Conservation (phyloP, 352 stramenopile species). For the Peronospora tabacina region DNA sequence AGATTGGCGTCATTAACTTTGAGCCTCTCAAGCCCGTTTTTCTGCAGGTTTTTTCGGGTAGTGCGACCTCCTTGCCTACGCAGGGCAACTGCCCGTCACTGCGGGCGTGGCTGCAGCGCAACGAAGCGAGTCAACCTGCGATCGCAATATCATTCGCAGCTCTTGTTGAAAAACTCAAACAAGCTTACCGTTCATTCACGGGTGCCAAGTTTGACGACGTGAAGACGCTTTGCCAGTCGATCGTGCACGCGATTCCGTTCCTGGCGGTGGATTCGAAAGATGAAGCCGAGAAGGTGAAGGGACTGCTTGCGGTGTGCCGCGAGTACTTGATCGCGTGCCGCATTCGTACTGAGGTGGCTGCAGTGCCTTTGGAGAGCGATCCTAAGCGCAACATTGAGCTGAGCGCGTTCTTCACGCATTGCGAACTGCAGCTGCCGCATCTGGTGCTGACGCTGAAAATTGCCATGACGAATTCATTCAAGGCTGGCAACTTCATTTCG, state of each 20-base stretch:
- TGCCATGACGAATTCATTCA: slow-evolving; percentile 99
- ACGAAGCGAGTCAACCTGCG: slow-evolving; percentile 81
- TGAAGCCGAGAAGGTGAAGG: slow-evolving; percentile 91
- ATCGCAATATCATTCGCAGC: slow-evolving; percentile 84
- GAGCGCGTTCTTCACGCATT: slow-evolving; percentile 99
- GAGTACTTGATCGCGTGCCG: slow-evolving; percentile 98
- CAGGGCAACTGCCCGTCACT: slow-evolving; percentile 77
- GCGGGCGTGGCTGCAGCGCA: slow-evolving; percentile 76
- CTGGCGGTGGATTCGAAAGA: slow-evolving; percentile 89
- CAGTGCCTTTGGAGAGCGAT: slow-evolving; percentile 57
- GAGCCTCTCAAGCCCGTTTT: slow-evolving; percentile 90
- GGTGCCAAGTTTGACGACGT: slow-evolving; percentile 97
- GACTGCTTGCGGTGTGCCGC: slow-evolving; percentile 92
- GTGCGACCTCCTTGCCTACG: slow-evolving; percentile 70
- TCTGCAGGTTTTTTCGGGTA: slow-evolving; percentile 76
- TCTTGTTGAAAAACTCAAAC: slow-evolving; percentile 91
- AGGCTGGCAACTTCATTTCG: slow-evolving; percentile 99
- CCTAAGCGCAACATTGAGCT: slow-evolving; percentile 93
- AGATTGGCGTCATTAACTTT: slow-evolving; percentile 99
- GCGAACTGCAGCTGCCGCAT: slow-evolving; percentile 96
- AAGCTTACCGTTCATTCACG: slow-evolving; percentile 95
- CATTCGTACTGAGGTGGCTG: slow-evolving; percentile 87
- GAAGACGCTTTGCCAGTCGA: slow-evolving; percentile 87
- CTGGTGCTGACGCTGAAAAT: slow-evolving; percentile 97
- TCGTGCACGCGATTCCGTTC: slow-evolving; percentile 93